Evolutionary conservation across 208 protist species (phyloP), one percentile per base, ranked within the genome.

Genomic region (Crithidia bombi): DNA sequence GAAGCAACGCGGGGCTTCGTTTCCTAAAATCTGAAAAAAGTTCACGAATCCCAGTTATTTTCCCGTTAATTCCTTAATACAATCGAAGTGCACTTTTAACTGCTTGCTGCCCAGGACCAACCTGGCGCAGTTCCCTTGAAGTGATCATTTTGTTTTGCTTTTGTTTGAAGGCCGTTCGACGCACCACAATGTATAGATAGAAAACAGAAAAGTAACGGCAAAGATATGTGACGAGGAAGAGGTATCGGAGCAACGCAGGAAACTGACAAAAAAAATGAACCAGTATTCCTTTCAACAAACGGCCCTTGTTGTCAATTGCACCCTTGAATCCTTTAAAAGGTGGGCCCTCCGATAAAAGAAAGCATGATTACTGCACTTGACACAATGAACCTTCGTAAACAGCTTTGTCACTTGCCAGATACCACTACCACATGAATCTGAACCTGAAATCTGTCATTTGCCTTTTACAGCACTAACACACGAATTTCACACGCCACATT

Each of bases 151-250:
- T 49, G 32, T 63, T 44, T 35, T 68, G n/a, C 36, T 26, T 51
- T 36, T 50, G 26, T 36, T 33, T n/a, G 10, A 2, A 41, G 43
- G 38, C 61, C 25, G 25, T 50, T 38, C 0, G 26, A 19, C 38
- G 49, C 25, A 17, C 19, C 43, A 47, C 26, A 9, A 65, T 21
- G 58, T 17, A 64, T 21, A 64, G n/a, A 41, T n/a, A n/a, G n/a
- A n/a, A n/a, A n/a, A n/a, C n/a, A n/a, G n/a, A 66, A 15, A 54
- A 28, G 32, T 49, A 52, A 41, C 17, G 25, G 54, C 14, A 39
- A 68, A 26, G 30, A 59, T 66, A 66, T 66, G 61, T 66, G 61
- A 66, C 32, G 46, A 56, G 61, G 54, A 66, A 23, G 35, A 12
- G 35, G 61, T 66, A 30, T 26, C 57, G 41, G 39, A 65, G 25